Base-by-base conservation (phyloP, 805 yeast species). In the Citeromyces matritensis region DNA sequence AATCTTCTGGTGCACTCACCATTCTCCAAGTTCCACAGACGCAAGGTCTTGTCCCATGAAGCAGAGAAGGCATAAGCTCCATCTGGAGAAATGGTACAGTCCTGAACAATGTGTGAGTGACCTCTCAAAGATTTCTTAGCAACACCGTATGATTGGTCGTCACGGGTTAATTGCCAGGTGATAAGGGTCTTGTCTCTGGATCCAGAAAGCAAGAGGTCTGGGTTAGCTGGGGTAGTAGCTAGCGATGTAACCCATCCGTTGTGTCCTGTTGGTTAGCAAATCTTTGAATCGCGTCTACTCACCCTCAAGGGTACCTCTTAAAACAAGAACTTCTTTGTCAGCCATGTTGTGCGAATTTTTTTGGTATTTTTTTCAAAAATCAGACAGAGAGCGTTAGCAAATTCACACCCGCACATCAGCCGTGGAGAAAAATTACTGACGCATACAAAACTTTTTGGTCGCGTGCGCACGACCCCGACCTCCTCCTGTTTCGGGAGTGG, bases 291-390 rank as follows among this genome's bases (percentile, higher is more conserved):
- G 5, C 6, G 7, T 17, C 21, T 26, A 48, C 60, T 37, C 48
- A 61, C 83, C 95, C 73, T 88, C 96, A 63, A 91, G 80, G 77
- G 97, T 83, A 65, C 97, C 99, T 79, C 97, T 86, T 65, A 91
- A 82, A 66, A 88, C 95, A 73, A 88, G 76, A 77, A 86, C 94
- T 82, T 86, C 96, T 66, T 73, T 78, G 34, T 31, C 35, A 33
- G 35, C 29, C 35, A 33, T 33, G 26, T 26, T 33, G 26, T 24
- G 19, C 24, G 26, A 19, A 15, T 15, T 15, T 23, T 26, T 19
- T 23, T 23, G 15, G 13, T 17, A 13, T 24, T 23, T 23, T 23
- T 30, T 30, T 30, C 32, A 30, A 24, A 15, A 13, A 23, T 10
- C 21, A 26, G 17, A 23, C 26, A 26, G 29, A n/a, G 17, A 12